phyloP scores from a whole-genome alignment of 2,329 filamentous ascomycete species.

The Atkinsonella hypoxylon region DNA sequence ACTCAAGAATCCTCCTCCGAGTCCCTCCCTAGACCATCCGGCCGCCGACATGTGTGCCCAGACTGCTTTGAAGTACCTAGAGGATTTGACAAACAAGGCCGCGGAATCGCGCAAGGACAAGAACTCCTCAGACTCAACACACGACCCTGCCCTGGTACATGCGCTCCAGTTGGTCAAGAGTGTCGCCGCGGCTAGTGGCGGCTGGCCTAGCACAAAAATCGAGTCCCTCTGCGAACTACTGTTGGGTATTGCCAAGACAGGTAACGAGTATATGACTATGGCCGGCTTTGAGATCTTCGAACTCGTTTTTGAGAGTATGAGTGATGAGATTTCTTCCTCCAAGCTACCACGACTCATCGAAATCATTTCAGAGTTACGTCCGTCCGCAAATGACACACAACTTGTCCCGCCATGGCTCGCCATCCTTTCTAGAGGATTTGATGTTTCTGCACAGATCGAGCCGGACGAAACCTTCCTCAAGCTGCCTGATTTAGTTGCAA shows the following conservation, averaged over 20 bases:
- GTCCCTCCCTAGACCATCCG: constrained; percentile 85
- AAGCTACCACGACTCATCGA: constrained; percentile 85
- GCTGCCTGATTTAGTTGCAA: constrained; percentile 69
- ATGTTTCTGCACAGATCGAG: constrained; percentile 79
- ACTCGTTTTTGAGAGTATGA: constrained; percentile 87
- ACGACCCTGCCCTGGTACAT: constrained; percentile 81
- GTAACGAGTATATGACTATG: constrained; percentile 94
- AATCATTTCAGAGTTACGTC: constrained; percentile 83
- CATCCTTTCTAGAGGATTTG: constrained; percentile 85
- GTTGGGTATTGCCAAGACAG: constrained; percentile 76
- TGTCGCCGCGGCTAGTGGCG: constrained; percentile 73
- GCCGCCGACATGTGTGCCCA: constrained; percentile 95
- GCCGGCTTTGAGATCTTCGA: constrained; percentile 95
- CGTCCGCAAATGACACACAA: constrained; percentile 86
- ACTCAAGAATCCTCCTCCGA: constrained; percentile 75
- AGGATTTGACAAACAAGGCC: constrained; percentile 57
- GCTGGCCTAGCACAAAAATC: constrained; percentile 95
- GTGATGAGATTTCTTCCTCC: constrained; percentile 72
- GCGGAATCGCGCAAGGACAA: constrained; percentile 47
- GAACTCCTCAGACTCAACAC: constrained; percentile 48
- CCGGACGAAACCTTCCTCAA: constrained; percentile 88
- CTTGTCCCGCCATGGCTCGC: constrained; percentile 94
- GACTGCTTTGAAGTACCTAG: constrained; percentile 69
- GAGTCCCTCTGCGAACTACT: constrained; percentile 83
- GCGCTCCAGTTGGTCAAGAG: constrained; percentile 86